Conservation (phyloP, 345 rosid species). For the Linum lewisii region DNA sequence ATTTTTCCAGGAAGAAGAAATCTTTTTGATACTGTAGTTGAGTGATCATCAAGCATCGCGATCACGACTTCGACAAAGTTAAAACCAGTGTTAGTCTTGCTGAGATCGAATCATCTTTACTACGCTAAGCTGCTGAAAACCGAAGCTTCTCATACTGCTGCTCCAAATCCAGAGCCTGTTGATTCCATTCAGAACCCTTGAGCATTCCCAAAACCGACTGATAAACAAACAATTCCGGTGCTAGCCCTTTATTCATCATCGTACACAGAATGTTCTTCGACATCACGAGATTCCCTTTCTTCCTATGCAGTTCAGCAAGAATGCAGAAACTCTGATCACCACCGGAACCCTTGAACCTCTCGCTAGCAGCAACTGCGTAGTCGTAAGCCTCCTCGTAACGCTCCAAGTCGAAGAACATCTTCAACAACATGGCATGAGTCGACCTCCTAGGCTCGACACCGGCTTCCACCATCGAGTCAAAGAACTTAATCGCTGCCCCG, state of each 20-base stretch:
- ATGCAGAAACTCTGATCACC: constrained; percentile 27
- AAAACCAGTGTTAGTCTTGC: no score
- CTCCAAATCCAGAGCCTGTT: not conserved
- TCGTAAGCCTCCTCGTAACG: constrained; percentile 30
- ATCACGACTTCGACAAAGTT: no score
- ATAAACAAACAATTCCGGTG: constrained; percentile 30
- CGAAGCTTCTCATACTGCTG: not conserved
- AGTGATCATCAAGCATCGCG: no score
- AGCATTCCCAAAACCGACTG: constrained; percentile 26
- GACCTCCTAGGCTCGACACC: constrained; percentile 35
- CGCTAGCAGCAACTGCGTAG: constrained; percentile 24
- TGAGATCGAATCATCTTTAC: not conserved
- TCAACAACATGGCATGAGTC: constrained; percentile 40
- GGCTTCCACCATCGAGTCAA: constrained; percentile 28
- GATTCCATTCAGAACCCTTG: constrained; percentile 16
- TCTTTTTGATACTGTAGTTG: no score
- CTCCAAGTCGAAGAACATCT: constrained; percentile 21
- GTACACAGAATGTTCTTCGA: constrained; percentile 34
- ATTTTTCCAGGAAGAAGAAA: not conserved
- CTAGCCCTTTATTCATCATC: constrained; percentile 44
- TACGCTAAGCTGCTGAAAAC: not conserved
- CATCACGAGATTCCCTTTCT: constrained; percentile 19
- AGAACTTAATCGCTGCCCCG: constrained; percentile 25
- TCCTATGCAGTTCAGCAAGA: constrained; percentile 38
- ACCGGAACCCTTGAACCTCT: constrained; percentile 17